Conservation (phyloP, 352 stramenopile species). For the Globisporangium mamillatum region DNA sequence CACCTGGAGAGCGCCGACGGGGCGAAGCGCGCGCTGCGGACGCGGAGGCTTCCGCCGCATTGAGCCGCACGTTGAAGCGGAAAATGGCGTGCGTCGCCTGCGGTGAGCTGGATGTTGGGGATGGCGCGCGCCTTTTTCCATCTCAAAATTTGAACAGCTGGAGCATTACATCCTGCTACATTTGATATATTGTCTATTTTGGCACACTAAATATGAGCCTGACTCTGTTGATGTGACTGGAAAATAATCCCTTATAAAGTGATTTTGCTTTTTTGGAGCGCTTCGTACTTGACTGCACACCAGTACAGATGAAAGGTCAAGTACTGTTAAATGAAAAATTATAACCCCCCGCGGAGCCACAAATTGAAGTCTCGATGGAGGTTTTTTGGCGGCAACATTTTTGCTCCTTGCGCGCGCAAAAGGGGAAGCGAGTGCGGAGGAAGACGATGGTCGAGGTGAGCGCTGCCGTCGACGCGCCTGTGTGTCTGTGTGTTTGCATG, state of each 20-base stretch:
- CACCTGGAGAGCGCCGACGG: conserved; percentile 1
- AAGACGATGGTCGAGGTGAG: conserved; percentile 9
- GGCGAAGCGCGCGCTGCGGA: neutral
- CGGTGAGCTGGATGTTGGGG: no score
- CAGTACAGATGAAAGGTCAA: neutral
- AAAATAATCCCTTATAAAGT: no score
- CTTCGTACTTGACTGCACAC: neutral
- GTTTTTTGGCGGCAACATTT: conserved; percentile 9
- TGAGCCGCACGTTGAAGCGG: neutral
- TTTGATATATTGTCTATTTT: no score
- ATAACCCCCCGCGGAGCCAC: neutral
- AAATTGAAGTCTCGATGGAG: neutral
- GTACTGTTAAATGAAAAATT: neutral
- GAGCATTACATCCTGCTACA: no score
- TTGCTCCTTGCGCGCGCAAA: neutral
- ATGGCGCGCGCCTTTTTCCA: neutral
- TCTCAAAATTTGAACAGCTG: no score
- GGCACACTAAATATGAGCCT: no score
- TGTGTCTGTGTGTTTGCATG: neutral
- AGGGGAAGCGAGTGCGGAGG: neutral
- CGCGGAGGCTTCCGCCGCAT: neutral
- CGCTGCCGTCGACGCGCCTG: neutral
- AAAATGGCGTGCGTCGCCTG: neutral
- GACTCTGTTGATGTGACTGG: no score
- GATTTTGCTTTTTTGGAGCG: no score